Base-by-base conservation (phyloP, 1,139 yeast genomes). In the Wickerhamomyces sp. region DNA sequence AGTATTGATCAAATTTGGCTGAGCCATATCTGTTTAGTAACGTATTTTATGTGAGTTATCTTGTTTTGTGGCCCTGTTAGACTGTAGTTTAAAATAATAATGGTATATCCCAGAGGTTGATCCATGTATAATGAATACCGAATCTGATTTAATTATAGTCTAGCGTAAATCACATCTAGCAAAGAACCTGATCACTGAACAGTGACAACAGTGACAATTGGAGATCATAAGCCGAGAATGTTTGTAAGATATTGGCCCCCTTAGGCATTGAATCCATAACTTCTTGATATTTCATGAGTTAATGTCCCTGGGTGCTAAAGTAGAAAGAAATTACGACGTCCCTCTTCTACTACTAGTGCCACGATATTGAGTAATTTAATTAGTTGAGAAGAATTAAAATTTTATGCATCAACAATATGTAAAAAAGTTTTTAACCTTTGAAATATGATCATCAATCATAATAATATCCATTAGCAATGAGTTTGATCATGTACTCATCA, bases 401-500 rank as follows among this genome's bases (percentile, higher is more conserved):
- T 7, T 12, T 12, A 24, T 24, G 27, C 27, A 24, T 24, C 13
- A 24, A 24, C 13, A 24, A 12, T 24, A 24, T 12, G 8, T 12
- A 24, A 14, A 5, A 7, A 24, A n/a, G n/a, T n/a, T 6, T 24
- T 21, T 10, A 21, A 8, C 10, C n/a, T 25, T 10, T 25, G 10
- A 7, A 25, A 14, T 4, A 8, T 5, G 10, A 10, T 12, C 14
- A 15, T 46, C 39, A 71, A 39, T 74, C 80, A 52, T 68, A 75
- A 55, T 79, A 85, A 56, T 69, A 77, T 0, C 96, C 96, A 44
- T 81, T 81, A 43, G 95, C 94, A 44, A 94, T 86, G 57, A 78
- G 87, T 45, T 90, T 70, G 49, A 94, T 78, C 98, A 94, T 94
- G 64, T 90, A 94, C 70, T 94, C 97, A 59, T 94, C 98, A 42